Evolutionary conservation across 1,139 yeast genomes (phyloP).

Genomic region (Pichia sp.): DNA sequence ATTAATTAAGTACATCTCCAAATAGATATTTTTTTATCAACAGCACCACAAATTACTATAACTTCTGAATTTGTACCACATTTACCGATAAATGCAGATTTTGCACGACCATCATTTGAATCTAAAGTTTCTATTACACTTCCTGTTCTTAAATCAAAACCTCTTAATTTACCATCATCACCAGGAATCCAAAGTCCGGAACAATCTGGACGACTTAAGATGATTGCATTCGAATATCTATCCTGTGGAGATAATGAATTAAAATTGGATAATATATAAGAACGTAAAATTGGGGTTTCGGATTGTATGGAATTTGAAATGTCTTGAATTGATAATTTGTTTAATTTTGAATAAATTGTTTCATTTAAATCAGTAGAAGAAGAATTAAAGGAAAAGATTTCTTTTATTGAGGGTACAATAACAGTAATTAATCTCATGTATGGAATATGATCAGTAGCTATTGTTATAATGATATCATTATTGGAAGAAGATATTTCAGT

Average conservation of each 20-base stretch:
- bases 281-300: constrained; percentile 29
- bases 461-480: constrained; percentile 16
- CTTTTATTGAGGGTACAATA: constrained; percentile 34
- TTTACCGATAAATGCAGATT: constrained; percentile 36
- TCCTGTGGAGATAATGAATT: constrained; percentile 66
- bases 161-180: constrained; percentile 63
- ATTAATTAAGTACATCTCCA: constrained; percentile 15
- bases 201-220: constrained; percentile 31
- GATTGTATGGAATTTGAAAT: constrained; percentile 20
- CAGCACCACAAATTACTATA: constrained; percentile 43
- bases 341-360: background rate
- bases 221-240: constrained; percentile 52
- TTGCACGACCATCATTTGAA: constrained; percentile 41
- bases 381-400: constrained; percentile 7
- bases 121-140: constrained; percentile 30
- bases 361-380: background rate
- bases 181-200: constrained; percentile 63
- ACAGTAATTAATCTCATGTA: constrained; percentile 60
- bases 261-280: constrained; percentile 50
- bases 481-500: constrained; percentile 23
- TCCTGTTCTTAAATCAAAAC: constrained; percentile 43
- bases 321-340: background rate
- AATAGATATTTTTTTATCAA: constrained; percentile 35
- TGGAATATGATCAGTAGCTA: constrained; percentile 71
- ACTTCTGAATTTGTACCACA: constrained; percentile 30